A percentile compares a stretch with the other conserved stretches of the same genome.
These are phyloP conservation scores for Solanum virginianum DNA, from an alignment of 257 asterid genomes.

Conservation along the genomic window DNA sequence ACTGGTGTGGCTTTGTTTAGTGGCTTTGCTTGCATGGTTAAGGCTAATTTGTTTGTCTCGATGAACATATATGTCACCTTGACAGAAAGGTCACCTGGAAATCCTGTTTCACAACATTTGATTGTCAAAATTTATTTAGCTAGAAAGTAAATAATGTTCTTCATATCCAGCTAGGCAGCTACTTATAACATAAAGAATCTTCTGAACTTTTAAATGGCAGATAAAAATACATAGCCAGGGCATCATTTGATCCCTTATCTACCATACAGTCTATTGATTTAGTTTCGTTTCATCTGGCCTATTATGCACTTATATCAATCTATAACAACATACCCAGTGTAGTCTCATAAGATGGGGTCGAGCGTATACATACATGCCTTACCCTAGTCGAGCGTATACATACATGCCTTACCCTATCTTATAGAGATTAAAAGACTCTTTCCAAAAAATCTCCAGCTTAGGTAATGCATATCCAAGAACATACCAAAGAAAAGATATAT, in stretches of 20 bases:
- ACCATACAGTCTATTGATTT: background rate
- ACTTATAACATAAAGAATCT: background rate
- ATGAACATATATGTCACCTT: conserved; percentile 48
- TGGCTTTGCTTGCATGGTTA: conserved; percentile 56
- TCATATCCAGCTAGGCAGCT: background rate
- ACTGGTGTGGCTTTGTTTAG: conserved; percentile 56
- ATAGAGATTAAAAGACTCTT: background rate
- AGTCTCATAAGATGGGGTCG: background rate
- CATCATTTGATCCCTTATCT: background rate
- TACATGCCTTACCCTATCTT: background rate
- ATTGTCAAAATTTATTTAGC: background rate
- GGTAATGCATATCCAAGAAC: background rate
- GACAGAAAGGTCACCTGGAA: conserved; percentile 54
- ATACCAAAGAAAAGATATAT: background rate
- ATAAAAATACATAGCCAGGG: background rate
- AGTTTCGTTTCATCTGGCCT: background rate
- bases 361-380: background rate
- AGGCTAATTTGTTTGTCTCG: conserved; percentile 25
- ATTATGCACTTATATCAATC: background rate
- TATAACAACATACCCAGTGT: background rate
- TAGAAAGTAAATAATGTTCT: background rate
- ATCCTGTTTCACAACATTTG: conserved; percentile 30
- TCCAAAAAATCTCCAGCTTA: background rate
- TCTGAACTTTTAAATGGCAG: background rate
- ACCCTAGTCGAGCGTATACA: background rate